These are phyloP conservation scores for Phytopythium ostracodes DNA, from an alignment of 352 stramenopile species.

Conservation along the genomic window DNA sequence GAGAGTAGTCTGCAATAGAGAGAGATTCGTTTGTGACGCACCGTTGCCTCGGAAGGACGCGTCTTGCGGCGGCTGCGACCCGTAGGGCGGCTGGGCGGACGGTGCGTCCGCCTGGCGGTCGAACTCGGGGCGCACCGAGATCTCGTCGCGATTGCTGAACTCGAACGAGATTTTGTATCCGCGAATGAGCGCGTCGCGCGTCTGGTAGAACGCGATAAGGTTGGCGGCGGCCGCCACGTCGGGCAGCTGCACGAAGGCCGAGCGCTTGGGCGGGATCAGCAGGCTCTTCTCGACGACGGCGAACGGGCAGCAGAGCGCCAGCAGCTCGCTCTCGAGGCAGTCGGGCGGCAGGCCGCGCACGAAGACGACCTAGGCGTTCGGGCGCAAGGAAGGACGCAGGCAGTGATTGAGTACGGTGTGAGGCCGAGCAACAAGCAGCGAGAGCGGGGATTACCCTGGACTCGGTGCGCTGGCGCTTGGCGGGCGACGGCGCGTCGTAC, in stretches of 20 bases:
- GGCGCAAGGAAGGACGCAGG: too few species aligned
- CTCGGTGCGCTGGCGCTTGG: conserved; percentile 36
- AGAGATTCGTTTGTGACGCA: too few species aligned
- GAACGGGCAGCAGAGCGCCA: conserved; percentile 78
- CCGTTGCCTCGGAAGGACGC: conserved; percentile 10
- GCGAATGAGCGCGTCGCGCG: conserved; percentile 66
- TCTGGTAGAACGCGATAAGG: conserved; percentile 77
- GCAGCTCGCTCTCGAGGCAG: conserved; percentile 79
- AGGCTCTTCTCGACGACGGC: conserved; percentile 78
- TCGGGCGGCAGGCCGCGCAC: conserved; percentile 69
- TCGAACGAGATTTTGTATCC: conserved; percentile 81
- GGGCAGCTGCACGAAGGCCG: conserved; percentile 79
- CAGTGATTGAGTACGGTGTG: background rate
- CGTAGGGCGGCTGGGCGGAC: background rate
- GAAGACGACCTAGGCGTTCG: conserved; percentile 54
- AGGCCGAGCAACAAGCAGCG: conserved; percentile 14
- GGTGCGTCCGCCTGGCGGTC: conserved; percentile 6
- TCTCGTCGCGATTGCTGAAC: conserved; percentile 63
- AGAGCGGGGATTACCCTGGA: conserved; percentile 38
- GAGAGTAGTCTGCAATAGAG: too few species aligned
- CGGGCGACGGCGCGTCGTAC: conserved; percentile 19
- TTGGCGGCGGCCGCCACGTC: conserved; percentile 60
- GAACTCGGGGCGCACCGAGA: conserved; percentile 32
- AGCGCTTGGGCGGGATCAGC: conserved; percentile 66
- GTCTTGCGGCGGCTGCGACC: conserved; percentile 16